A percentile compares a stretch with the other conserved stretches of the same genome.
Evolutionary conservation across 495 filamentous ascomycete species (phyloP).

Genomic region (Trichodelitschia bisporula): DNA sequence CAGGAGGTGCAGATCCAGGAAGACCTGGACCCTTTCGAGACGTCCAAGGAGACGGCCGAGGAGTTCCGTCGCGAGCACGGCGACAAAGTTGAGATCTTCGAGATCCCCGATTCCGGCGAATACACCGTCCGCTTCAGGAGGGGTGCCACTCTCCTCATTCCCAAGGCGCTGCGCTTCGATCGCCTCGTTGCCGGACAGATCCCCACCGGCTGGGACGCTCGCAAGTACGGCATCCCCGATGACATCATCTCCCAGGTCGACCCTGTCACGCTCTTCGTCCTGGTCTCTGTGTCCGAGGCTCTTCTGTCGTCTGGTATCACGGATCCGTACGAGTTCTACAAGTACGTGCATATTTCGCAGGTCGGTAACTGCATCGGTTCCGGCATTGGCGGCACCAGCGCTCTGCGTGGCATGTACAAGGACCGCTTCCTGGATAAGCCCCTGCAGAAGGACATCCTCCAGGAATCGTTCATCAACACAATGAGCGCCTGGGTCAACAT

Average conservation of each 20-base stretch:
- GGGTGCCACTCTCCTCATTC: conserved; percentile 79
- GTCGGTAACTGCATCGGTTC: conserved; percentile 97
- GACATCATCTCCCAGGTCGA: conserved; percentile 97
- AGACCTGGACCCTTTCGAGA: conserved; percentile 88
- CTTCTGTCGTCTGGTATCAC: conserved; percentile 85
- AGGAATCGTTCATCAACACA: conserved; percentile 99
- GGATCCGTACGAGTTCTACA: conserved; percentile 99
- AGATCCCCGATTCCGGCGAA: conserved; percentile 83
- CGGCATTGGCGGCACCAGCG: conserved; percentile 81
- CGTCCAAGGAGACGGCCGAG: conserved; percentile 87
- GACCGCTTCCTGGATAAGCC: conserved; percentile 91
- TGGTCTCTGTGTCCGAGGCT: conserved; percentile 79
- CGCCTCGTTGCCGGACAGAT: conserved; percentile 91
- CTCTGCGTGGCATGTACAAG: conserved; percentile 93
- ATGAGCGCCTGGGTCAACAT: conserved; percentile 99
- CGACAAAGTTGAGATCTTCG: conserved; percentile 92
- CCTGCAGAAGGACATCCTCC: conserved; percentile 95
- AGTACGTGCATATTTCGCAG: conserved; percentile 95
- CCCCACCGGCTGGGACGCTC: conserved; percentile 90
- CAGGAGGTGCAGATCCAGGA: conserved; percentile 95
- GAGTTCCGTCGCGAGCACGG: conserved; percentile 94
- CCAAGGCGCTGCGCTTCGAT: conserved; percentile 92
- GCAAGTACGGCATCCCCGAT: conserved; percentile 82
- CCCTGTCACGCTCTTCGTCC: conserved; percentile 79
- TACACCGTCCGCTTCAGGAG: conserved; percentile 85